A percentile compares a stretch with the other conserved stretches of the same genome.
phyloP scores from a whole-genome alignment of 805 yeast species.

The Candida sphagnicola region DNA sequence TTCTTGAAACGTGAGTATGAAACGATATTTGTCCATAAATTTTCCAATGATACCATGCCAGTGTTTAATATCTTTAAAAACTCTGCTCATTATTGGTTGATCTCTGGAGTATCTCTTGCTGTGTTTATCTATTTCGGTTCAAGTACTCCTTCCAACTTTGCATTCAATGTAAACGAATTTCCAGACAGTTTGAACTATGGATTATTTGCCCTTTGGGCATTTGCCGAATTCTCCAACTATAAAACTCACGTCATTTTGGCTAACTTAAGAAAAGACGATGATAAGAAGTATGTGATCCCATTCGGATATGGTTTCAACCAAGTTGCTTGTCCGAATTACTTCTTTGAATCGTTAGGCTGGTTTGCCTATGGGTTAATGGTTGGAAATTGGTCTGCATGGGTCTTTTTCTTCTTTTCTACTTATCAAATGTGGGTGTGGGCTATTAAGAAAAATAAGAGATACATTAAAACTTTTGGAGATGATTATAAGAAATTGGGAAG shows the following conservation, averaged over 20 bases:
- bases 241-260: slow-evolving; percentile 67
- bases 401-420: slow-evolving; percentile 68
- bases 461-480: slow-evolving; percentile 65
- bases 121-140: slow-evolving; percentile 41
- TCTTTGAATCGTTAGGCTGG: slow-evolving; percentile 83
- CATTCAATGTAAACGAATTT: slow-evolving; percentile 45
- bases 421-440: slow-evolving; percentile 94
- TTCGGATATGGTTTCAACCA: slow-evolving; percentile 77
- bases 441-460: slow-evolving; percentile 70
- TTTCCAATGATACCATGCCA: slow-evolving; percentile 93
- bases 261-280: slow-evolving; percentile 50
- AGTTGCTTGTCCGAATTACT: slow-evolving; percentile 92
- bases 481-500: slow-evolving; percentile 78
- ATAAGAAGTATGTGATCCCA: slow-evolving; percentile 63
- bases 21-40: slow-evolving; percentile 77
- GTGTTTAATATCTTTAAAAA: slow-evolving; percentile 81
- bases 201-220: slow-evolving; percentile 44
- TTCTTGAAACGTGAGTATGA: slow-evolving; percentile 87
- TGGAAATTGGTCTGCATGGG: slow-evolving; percentile 71
- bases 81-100: slow-evolving; percentile 88
- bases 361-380: slow-evolving; percentile 61
- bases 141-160: slow-evolving; percentile 13
- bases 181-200: slow-evolving; percentile 23
- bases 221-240: slow-evolving; percentile 70
- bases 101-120: slow-evolving; percentile 64